Evolutionary conservation across 1,284 basidiomycete genomes (phyloP), one percentile per base, ranked within the genome.

Genomic region (Apiotrichum brassicae): DNA sequence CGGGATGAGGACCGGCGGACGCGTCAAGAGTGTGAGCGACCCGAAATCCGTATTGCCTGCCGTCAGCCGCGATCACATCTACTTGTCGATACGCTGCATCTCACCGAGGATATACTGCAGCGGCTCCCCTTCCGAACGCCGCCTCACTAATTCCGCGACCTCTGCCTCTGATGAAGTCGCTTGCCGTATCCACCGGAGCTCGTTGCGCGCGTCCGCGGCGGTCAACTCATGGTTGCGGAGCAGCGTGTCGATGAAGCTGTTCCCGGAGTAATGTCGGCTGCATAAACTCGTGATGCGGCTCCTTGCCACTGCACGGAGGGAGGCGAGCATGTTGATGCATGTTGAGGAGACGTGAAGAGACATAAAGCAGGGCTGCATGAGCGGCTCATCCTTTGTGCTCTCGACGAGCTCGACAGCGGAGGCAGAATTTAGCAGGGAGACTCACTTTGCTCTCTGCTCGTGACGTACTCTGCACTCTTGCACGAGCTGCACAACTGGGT

Each of bases 21-120:
- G 81, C 5, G 79, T 76, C 46, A 81, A 74, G 56, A 94, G 77
- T 54, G 80, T 78, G 41, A 94, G 79, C 2, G 84, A 81, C 5
- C 89, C 88, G 72, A 97, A 95, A 2, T 91, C 90, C 60, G 90
- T 86, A 34, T 81, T 82, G 16, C 90, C 90, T 92, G 28, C 7
- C 12, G 41, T 57, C 28, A 49, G 47, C 26, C n/a, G n/a, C n/a
- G n/a, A n/a, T n/a, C n/a, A n/a, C n/a, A n/a, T n/a, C n/a, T n/a
- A n/a, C n/a, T n/a, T n/a, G n/a, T n/a, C n/a, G n/a, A 5, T 32
- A 22, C n/a, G 1, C 5, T 30, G 2, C 22, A 14, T 25, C 48
- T 53, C 64, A 87, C 90, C 89, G 34, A 94, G 77, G 59, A 94
- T 85, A 66, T 93, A 94, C 62, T 93, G 88, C n/a, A 93, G 76